Conservation (phyloP, 371 early-diverging fungal genomes). For the Rhizopus sp. region DNA sequence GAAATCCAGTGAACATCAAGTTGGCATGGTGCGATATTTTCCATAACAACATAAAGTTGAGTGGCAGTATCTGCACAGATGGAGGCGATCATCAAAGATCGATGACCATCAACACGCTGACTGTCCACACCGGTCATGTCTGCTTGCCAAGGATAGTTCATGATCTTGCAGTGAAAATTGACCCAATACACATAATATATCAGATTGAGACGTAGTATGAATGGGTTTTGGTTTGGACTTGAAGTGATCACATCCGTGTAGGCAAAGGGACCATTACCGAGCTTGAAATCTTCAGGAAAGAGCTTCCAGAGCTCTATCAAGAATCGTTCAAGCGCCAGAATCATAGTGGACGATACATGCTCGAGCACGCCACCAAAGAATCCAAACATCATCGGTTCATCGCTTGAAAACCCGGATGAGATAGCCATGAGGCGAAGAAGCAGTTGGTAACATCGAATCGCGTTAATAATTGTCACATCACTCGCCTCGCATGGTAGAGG, state of each 20-base stretch:
- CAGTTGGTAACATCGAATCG: constrained; percentile 12
- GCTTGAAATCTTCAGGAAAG: constrained; percentile 14
- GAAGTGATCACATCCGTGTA: constrained; percentile 17
- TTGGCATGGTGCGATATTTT: constrained; percentile 25
- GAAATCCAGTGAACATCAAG: constrained; percentile 37
- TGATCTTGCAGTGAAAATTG: constrained; percentile 24
- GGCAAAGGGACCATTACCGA: constrained; percentile 25
- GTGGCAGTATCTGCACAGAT: constrained; percentile 38
- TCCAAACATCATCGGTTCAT: constrained; percentile 5
- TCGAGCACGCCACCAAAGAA: constrained; percentile 27
- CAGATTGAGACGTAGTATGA: constrained; percentile 28
- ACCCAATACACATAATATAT: constrained; percentile 35
- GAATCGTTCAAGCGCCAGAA: constrained; percentile 27
- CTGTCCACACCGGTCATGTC: constrained; percentile 24
- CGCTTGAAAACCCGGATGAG: neutral
- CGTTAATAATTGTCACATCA: constrained; percentile 4
- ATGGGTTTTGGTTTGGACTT: constrained; percentile 14
- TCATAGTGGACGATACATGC: constrained; percentile 12
- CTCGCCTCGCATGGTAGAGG: constrained; percentile 22
- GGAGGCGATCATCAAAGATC: constrained; percentile 34
- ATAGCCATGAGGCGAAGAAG: constrained; percentile 16
- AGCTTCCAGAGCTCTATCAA: constrained; percentile 28
- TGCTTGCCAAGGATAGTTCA: constrained; percentile 23
- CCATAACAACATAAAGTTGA: constrained; percentile 21
- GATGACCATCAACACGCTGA: constrained; percentile 27